Conservation (phyloP, 371 early-diverging fungal species). For the Mucor circinelloides region DNA sequence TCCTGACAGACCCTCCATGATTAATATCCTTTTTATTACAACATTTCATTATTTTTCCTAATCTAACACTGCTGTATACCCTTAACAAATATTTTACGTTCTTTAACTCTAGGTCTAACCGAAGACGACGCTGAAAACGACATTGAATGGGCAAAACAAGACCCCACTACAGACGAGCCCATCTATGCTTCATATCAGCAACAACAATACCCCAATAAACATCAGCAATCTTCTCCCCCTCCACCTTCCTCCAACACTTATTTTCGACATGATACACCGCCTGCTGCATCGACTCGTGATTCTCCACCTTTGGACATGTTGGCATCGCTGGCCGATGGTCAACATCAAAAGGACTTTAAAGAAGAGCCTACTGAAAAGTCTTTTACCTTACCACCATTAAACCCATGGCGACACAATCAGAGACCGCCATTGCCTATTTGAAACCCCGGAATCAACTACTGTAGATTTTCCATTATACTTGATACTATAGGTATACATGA, state of each 20-base stretch:
- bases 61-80: neutral
- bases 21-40: slow-evolving; percentile 36
- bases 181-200: slow-evolving; percentile 3
- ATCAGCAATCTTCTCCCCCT: neutral
- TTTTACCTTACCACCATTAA: slow-evolving; percentile 26
- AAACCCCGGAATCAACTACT: neutral
- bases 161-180: neutral
- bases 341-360: slow-evolving; percentile 20
- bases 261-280: slow-evolving; percentile 7
- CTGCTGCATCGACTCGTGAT: neutral
- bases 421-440: slow-evolving; percentile 19
- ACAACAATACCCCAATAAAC: neutral
- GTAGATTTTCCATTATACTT: neutral
- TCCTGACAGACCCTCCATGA: slow-evolving; percentile 41
- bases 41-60: slow-evolving; percentile 4
- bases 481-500: neutral
- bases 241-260: neutral
- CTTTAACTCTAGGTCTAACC: slow-evolving; percentile 38
- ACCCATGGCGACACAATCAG: slow-evolving; percentile 18
- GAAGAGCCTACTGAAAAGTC: slow-evolving; percentile 15
- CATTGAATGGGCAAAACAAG: slow-evolving; percentile 26
- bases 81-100: slow-evolving; percentile 26
- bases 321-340: slow-evolving; percentile 45
- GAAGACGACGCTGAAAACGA: slow-evolving; percentile 35
- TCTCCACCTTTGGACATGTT: slow-evolving; percentile 36